These are phyloP conservation scores for Vigna radiata DNA, from an alignment of 306 rosid genomes.

Conservation along the genomic window DNA sequence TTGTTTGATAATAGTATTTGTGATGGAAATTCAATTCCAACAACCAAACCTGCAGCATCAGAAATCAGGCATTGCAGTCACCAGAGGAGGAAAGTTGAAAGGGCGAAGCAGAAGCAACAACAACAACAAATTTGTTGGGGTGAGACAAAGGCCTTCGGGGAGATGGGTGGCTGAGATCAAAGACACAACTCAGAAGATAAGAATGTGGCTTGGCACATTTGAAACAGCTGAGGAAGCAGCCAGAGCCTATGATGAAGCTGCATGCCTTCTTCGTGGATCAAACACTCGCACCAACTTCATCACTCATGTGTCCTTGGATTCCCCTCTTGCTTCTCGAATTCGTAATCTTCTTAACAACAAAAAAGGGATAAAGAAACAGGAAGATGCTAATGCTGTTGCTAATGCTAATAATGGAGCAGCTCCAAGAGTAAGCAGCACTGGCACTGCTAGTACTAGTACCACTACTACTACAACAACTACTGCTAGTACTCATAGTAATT, in stretches of 20 bases:
- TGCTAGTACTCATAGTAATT: not conserved
- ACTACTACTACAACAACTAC: not conserved
- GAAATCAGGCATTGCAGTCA: conserved; percentile 40
- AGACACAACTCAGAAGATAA: conserved; percentile 87
- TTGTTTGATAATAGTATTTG: conserved; percentile 15
- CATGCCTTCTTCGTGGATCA: conserved; percentile 92
- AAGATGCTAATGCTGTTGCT: conserved; percentile 17
- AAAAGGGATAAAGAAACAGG: conserved; percentile 46
- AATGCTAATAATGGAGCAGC: conserved; percentile 23
- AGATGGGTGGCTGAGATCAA: conserved; percentile 99
- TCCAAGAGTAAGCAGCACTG: conserved; percentile 17
- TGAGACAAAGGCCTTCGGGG: conserved; percentile 97
- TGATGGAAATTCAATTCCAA: conserved; percentile 84
- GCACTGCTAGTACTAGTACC: not conserved
- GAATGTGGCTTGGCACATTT: conserved; percentile 99
- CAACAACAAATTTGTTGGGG: conserved; percentile 83
- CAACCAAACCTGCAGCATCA: conserved; percentile 46
- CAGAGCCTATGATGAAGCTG: conserved; percentile 94
- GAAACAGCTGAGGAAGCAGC: conserved; percentile 98
- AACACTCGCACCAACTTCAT: conserved; percentile 89
- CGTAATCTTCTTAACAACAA: conserved; percentile 68
- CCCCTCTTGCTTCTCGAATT: conserved; percentile 87
- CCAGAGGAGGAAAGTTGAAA: conserved; percentile 55
- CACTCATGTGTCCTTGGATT: conserved; percentile 75
- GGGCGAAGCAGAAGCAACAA: conserved; percentile 60